Evolutionary conservation across 2,329 filamentous ascomycete species (phyloP), one percentile per base, ranked within the genome.

Genomic region (Apiospora kogelbergensis): DNA sequence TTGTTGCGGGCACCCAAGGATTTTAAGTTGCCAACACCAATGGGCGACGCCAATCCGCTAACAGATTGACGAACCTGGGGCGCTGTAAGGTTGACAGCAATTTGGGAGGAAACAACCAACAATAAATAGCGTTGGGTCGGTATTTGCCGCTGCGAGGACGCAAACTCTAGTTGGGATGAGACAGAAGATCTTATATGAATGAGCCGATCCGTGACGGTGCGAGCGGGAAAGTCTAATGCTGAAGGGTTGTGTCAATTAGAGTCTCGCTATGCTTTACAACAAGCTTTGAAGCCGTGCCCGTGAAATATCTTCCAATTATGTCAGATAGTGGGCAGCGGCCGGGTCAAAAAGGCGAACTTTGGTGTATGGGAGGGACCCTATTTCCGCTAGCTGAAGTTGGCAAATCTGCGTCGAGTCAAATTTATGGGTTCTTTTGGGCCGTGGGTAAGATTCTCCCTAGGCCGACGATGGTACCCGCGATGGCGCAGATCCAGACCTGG

Each of bases 251-350:
- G 53, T 22, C 53, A 65, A 65, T 65, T 45, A 65, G 63, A 65
- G 63, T 65, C 63, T 26, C 26, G 41, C 24, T 24, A 41, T 26
- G 44, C 41, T 45, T 65, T 24, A 45, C 41, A 65, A 65, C 30
- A 65, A 65, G 63, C 63, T 65, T 65, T 65, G 63, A 45, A 65
- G n/a, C 63, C 40, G 63, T 65, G 63, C 63, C 44, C 41, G 41
- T 45, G 63, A 65, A 44, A 41, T 65, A 65, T 60, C 53, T 60
- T 33, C 26, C 48, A 57, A 33, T 57, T 60, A 60, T 60, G 53
- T 37, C 53, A 60, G 53, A 60, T 30, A 30, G 53, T n/a, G 53
- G 9, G 15, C 15, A 57, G 46, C 26, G 46, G 46, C 46, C 26
- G 46, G 4, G 22, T 24, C 46, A 48, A 65, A 41, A 41, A 7